Conservation (phyloP, 257 asterid species). For the Phtheirospermum japonicum region DNA sequence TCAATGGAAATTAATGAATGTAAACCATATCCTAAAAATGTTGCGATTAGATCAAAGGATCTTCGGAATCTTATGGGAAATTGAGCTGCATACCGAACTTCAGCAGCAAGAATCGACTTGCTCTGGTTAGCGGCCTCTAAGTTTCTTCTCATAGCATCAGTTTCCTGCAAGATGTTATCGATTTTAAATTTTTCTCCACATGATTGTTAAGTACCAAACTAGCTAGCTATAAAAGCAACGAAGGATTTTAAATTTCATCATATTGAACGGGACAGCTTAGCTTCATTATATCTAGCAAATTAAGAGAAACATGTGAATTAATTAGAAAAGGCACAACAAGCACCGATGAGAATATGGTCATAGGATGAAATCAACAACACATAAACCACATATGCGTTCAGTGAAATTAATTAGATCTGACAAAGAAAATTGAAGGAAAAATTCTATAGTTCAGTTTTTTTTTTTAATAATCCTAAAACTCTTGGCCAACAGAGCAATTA, state of each 20-base stretch:
- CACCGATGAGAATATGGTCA: neutral
- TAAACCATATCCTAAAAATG: neutral
- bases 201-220: neutral
- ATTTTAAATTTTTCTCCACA: neutral
- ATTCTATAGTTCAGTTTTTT: no score
- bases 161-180: slow-evolving; percentile 44
- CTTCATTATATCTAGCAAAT: neutral
- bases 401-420: neutral
- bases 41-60: neutral
- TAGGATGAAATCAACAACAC: neutral
- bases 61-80: neutral
- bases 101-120: slow-evolving; percentile 62
- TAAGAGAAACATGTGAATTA: no score
- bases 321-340: neutral
- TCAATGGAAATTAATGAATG: neutral
- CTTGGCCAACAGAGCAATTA: slow-evolving; percentile 16
- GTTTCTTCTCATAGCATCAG: slow-evolving; percentile 44
- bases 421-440: neutral
- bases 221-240: neutral
- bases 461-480: no score
- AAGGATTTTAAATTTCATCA: neutral
- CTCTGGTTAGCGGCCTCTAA: slow-evolving; percentile 50
- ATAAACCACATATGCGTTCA: neutral
- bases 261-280: neutral
- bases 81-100: slow-evolving; percentile 63